phyloP scores from a whole-genome alignment of 345 rosid genomes.

The Hypericum perforatum region DNA sequence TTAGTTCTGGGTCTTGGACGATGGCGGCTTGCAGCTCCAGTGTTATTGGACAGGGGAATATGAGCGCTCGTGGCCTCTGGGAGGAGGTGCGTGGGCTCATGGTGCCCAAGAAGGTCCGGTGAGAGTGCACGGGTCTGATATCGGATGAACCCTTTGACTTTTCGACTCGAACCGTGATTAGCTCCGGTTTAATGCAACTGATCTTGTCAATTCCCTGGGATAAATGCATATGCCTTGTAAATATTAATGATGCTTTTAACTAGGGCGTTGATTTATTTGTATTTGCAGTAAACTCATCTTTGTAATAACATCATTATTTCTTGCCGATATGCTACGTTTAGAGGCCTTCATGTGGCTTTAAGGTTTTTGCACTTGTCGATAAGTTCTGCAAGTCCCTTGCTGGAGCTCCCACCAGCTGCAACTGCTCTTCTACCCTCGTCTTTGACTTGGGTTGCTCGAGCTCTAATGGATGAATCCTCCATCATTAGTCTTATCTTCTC shows the following conservation, averaged over 20 bases:
- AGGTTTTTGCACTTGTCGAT: constrained; percentile 7
- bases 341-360: too few relatives aligned
- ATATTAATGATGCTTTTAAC: too few relatives aligned
- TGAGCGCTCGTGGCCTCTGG: constrained; percentile 51
- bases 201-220: too few relatives aligned
- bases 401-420: constrained; percentile 2
- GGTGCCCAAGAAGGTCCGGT: constrained; percentile 53
- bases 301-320: too few relatives aligned
- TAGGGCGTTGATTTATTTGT: too few relatives aligned
- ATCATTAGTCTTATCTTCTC: constrained; percentile 6
- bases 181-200: too few relatives aligned
- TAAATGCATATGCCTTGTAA: too few relatives aligned
- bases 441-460: constrained; percentile 3
- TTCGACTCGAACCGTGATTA: too few relatives aligned
- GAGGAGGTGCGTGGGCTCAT: constrained; percentile 60
- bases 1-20: constrained; percentile 18
- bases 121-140: too few relatives aligned
- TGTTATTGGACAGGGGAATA: constrained; percentile 37
- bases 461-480: constrained; percentile 12
- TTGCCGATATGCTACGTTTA: too few relatives aligned
- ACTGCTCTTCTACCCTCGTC: constrained; percentile 13
- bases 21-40: constrained; percentile 20
- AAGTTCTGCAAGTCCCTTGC: constrained; percentile 5
- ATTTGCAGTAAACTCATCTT: too few relatives aligned
- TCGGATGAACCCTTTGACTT: too few relatives aligned